Evolutionary conservation across 176 grass and related monocot genomes (phyloP), one percentile per base, ranked within the genome.

Genomic region (Avena sativa): DNA sequence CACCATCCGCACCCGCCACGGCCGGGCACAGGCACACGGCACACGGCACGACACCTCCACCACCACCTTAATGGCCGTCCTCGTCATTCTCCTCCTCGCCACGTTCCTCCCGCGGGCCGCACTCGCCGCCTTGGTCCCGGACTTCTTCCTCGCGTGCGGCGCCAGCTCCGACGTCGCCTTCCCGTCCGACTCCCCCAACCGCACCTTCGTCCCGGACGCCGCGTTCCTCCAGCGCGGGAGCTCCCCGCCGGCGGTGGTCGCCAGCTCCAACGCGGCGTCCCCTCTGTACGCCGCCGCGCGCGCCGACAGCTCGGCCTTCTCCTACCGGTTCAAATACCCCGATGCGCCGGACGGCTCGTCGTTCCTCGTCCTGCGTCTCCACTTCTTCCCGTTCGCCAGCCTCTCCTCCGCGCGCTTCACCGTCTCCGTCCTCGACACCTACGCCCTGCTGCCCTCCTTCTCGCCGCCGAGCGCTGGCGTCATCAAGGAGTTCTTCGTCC

Each of bases 401-500:
- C 36, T 94, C 89, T 72, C 71, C 14, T 63, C 88, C 2, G 82
- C 91, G 4, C 55, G 50, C 16, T 98, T 98, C 84, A 23, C 38
- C 10, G 93, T 98, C 55, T 49, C 26, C 1, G 50, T 92, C 14
- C 62, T 14, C 57, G 46, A 85, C 75, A 21, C 66, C 6, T 90
- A 75, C 90, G 12, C 8, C 75, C 8, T 98, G 2, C 85, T 94
- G 11, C 2, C 74, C 25, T 47, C 80, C 84, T 95, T 92, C 81
- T 55, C 79, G 40, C 88, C 87, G 49, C n/a, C 84, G 58, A 52
- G 19, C 67, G 28, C n/a, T 30, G 32, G 88, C 15, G 71, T 74
- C 30, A 78, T 95, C 74, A 89, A 91, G 64, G 96, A 98, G 84
- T 98, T 91, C 87, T 92, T 95, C 82, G 50, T 98, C 69, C 88